A percentile compares a stretch with the other conserved stretches of the same genome.
Conservation (phyloP, 2,329 filamentous ascomycete genomes). For the Aureobasidium sp. region DNA sequence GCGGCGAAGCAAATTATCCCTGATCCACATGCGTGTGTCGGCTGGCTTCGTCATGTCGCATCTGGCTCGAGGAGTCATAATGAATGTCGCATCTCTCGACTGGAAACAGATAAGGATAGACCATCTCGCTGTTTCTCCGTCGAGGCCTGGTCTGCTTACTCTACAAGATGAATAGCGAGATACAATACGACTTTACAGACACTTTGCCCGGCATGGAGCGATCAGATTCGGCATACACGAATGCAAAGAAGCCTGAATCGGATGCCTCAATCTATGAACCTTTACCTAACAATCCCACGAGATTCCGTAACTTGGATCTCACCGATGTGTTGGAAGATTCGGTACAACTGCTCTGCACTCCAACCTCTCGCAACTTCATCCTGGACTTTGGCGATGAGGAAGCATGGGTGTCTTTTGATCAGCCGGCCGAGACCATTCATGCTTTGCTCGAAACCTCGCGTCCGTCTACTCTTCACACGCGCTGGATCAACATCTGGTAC, state of each 20-base stretch:
- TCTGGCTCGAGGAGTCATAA: conserved; percentile 1
- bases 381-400: conserved; percentile 55
- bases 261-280: conserved; percentile 5
- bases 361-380: conserved; percentile 51
- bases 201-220: conserved; percentile 2
- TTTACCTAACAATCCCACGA: background rate
- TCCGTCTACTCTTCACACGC: conserved; percentile 46
- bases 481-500: conserved; percentile 73
- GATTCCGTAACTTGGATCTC: conserved; percentile 51
- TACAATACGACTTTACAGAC: background rate
- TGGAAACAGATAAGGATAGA: conserved; percentile 2
- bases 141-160: background rate
- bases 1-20: background rate
- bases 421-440: conserved; percentile 39
- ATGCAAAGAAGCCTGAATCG: background rate
- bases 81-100: background rate
- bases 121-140: background rate
- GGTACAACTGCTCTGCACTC: conserved; percentile 35
- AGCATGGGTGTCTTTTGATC: conserved; percentile 51
- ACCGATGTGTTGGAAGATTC: conserved; percentile 40
- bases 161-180: background rate
- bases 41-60: conserved; percentile 12
- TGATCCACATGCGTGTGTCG: conserved; percentile 1
- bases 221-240: conserved; percentile 4
- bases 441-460: conserved; percentile 36